Percentiles rank a stretch among this genome's conserved stretches.
phyloP scores from a whole-genome alignment of 768 basidiomycete genomes.

The Tremella fuciformis region DNA sequence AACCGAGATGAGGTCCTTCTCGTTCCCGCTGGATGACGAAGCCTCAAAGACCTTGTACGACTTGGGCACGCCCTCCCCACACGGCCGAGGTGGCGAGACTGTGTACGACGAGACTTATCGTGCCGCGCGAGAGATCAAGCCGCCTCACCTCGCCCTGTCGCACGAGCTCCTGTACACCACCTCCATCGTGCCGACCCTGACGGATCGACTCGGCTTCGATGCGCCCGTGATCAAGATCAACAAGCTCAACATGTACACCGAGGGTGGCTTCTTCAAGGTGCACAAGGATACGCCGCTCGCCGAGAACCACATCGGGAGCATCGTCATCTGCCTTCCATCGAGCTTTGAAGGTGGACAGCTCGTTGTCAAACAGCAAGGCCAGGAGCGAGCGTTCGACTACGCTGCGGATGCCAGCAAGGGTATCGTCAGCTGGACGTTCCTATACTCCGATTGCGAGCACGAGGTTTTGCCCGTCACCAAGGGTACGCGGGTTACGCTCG shows the following conservation, averaged over 20 bases:
- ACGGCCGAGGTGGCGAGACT: conserved; percentile 14
- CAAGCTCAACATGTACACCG: conserved; percentile 25
- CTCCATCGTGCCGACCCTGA: conserved; percentile 4
- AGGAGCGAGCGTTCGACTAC: neutral
- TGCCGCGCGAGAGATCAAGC: conserved; percentile 23
- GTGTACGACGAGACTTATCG: conserved; percentile 22
- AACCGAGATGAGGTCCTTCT: no score
- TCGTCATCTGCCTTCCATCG: conserved; percentile 24
- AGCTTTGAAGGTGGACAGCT: conserved; percentile 24
- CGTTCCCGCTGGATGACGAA: conserved; percentile 3
- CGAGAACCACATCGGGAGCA: conserved; percentile 19
- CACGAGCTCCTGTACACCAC: conserved; percentile 7
- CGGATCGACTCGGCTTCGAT: conserved; percentile 6
- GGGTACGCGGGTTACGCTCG: conserved; percentile 56
- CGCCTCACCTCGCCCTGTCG: conserved; percentile 12
- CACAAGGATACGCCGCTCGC: conserved; percentile 22
- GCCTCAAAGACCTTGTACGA: conserved; percentile 13
- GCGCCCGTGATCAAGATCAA: conserved; percentile 6
- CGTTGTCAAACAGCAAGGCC: conserved; percentile 18
- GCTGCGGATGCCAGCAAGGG: neutral
- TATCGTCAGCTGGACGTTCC: conserved; percentile 52
- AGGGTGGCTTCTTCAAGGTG: conserved; percentile 25
- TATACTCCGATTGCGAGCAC: conserved; percentile 57
- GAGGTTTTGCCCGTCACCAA: conserved; percentile 55
- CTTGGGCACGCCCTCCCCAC: conserved; percentile 13